Percentiles rank a stretch among this genome's conserved stretches.
These are phyloP conservation scores for Macrophomina tecta DNA, from an alignment of 2,329 filamentous ascomycete species.

Conservation along the genomic window DNA sequence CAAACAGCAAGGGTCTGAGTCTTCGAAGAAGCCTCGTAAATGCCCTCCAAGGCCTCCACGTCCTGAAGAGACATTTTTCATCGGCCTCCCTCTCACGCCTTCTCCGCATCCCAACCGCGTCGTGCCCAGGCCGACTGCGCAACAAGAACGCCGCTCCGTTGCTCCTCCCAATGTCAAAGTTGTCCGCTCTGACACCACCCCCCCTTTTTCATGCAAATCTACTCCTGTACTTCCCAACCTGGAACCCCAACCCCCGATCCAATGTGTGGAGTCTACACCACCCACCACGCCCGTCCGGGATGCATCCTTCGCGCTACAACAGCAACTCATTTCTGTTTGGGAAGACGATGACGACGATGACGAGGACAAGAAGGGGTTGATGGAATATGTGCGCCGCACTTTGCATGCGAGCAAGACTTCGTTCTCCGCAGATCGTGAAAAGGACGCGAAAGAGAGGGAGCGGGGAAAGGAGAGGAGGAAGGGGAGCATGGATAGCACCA, in stretches of 20 bases:
- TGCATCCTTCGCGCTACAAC: slow-evolving; percentile 16
- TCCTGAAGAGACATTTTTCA: slow-evolving; percentile 18
- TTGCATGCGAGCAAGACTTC: slow-evolving; percentile 23
- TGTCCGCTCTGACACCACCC: background rate
- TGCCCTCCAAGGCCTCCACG: slow-evolving; percentile 24
- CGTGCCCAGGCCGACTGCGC: background rate
- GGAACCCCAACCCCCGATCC: background rate
- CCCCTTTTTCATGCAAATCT: slow-evolving; percentile 2
- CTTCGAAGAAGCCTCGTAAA: slow-evolving; percentile 8
- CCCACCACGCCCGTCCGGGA: slow-evolving; percentile 17
- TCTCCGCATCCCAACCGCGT: slow-evolving; percentile 10
- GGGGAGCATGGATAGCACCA: slow-evolving; percentile 4
- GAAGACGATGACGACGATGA: slow-evolving; percentile 25
- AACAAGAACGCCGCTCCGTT: slow-evolving; percentile 6
- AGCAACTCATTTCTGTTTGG: slow-evolving; percentile 24
- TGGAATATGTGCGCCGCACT: slow-evolving; percentile 20
- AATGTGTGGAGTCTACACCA: slow-evolving; percentile 6
- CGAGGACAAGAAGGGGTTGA: slow-evolving; percentile 10
- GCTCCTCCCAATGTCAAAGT: slow-evolving; percentile 11
- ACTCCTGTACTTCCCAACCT: slow-evolving; percentile 11
- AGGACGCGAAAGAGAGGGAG: slow-evolving; percentile 2
- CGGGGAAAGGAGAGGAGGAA: background rate
- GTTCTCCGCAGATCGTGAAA: slow-evolving; percentile 5
- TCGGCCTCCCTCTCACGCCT: slow-evolving; percentile 12
- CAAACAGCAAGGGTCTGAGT: background rate